Evolutionary conservation across 495 filamentous ascomycete species (phyloP).

Genomic region (Hypoxylon fuscum): DNA sequence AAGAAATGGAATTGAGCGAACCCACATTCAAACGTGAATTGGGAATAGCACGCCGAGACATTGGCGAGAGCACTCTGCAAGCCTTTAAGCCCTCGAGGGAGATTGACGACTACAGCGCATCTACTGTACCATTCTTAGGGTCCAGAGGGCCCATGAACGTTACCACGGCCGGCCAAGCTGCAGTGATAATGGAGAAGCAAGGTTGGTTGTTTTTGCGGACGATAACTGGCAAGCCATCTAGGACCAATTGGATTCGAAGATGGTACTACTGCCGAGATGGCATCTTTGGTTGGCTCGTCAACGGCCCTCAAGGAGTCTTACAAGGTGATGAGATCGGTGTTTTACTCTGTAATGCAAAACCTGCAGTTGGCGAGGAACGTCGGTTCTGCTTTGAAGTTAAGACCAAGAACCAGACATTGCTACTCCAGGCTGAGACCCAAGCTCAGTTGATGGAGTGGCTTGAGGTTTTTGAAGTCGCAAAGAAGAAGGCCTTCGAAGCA

Average conservation of each 20-base stretch:
- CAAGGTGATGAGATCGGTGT: conserved; percentile 97
- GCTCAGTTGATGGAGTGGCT: conserved; percentile 91
- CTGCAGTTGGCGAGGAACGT: conserved; percentile 90
- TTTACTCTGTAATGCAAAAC: conserved; percentile 88
- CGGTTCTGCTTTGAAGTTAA: conserved; percentile 99
- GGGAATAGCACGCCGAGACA: conserved; percentile 77
- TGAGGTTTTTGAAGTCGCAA: conserved; percentile 88
- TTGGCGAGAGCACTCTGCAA: conserved; percentile 80
- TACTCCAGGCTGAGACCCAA: conserved; percentile 94
- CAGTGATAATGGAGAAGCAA: conserved; percentile 77
- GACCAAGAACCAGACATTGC: conserved; percentile 89
- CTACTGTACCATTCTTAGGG: conserved; percentile 85
- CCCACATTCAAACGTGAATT: conserved; percentile 81
- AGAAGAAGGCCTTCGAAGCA: conserved; percentile 86
- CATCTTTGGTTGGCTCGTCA: conserved; percentile 95
- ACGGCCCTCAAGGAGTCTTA: conserved; percentile 85
- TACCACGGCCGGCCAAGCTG: conserved; percentile 54
- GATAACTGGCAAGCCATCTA: conserved; percentile 84
- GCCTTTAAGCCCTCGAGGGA: conserved; percentile 82
- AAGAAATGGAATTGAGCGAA: conserved; percentile 89
- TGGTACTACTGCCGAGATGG: conserved; percentile 97
- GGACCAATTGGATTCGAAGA: conserved; percentile 84
- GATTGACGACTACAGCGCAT: conserved; percentile 89
- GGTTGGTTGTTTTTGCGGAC: conserved; percentile 91
- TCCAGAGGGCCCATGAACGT: conserved; percentile 71